phyloP scores from a whole-genome alignment of 2,329 filamentous ascomycete species.

The Corinectria fuckeliana region DNA sequence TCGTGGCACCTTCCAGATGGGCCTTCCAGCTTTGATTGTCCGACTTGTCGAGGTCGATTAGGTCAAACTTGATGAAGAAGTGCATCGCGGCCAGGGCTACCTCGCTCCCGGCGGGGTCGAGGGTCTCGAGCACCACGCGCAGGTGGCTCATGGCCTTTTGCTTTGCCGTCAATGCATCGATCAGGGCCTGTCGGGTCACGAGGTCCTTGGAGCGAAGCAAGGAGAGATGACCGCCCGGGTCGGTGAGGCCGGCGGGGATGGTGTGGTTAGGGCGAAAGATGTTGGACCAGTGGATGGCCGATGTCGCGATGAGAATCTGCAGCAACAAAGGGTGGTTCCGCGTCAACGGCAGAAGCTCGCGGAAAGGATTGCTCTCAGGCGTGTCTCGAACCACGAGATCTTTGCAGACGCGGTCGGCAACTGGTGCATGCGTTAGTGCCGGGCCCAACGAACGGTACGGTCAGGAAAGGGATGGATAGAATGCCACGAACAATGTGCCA shows the following conservation, averaged over 20 bases:
- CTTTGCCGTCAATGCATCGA: constrained; percentile 55
- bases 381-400: constrained; percentile 59
- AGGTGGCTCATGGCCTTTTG: constrained; percentile 55
- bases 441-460: constrained; percentile 12
- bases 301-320: constrained; percentile 57
- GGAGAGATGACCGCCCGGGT: constrained; percentile 47
- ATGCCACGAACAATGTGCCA: constrained; percentile 53
- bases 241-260: constrained; percentile 40
- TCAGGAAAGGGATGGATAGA: neutral
- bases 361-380: constrained; percentile 54
- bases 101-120: constrained; percentile 51
- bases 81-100: constrained; percentile 56
- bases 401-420: constrained; percentile 58
- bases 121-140: constrained; percentile 47
- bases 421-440: constrained; percentile 41
- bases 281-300: constrained; percentile 57
- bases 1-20: constrained; percentile 54
- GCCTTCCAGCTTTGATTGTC: constrained; percentile 52
- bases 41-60: constrained; percentile 55
- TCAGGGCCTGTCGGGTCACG: constrained; percentile 48
- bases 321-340: constrained; percentile 53
- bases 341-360: constrained; percentile 56
- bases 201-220: constrained; percentile 47
- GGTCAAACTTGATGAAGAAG: constrained; percentile 59
- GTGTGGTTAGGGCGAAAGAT: constrained; percentile 45